Conservation (phyloP, 2,329 filamentous ascomycete species). For the Aspergillus persii region DNA sequence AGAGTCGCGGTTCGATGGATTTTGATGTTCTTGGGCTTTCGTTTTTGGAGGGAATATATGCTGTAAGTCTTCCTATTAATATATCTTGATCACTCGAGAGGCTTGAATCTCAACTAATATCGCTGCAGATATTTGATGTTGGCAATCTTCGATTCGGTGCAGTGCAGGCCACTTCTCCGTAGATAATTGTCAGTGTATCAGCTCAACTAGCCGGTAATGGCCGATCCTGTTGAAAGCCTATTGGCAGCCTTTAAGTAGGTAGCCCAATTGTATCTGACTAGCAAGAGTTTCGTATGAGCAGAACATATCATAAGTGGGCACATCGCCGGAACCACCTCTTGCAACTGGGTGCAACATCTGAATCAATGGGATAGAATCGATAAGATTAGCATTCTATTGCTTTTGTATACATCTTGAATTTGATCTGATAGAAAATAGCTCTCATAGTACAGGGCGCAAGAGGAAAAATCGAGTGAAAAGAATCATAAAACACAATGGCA, state of each 20-base stretch:
- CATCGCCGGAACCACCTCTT: too few species aligned
- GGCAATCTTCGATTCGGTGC: constrained; percentile 60
- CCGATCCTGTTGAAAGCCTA: too few species aligned
- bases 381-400: neutral
- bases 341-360: too few species aligned
- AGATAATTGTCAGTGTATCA: neutral
- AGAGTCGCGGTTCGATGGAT: constrained; percentile 57
- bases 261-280: too few species aligned
- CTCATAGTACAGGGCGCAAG: constrained; percentile 8
- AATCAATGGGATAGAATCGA: neutral
- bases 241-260: too few species aligned
- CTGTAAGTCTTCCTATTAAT: constrained; percentile 43
- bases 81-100: too few species aligned
- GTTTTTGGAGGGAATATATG: constrained; percentile 65
- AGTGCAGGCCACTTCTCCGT: constrained; percentile 42
- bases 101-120: neutral
- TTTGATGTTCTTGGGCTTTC: constrained; percentile 66
- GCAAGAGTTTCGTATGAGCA: too few species aligned
- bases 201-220: neutral
- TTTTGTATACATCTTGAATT: neutral
- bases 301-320: too few species aligned
- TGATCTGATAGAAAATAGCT: neutral
- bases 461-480: constrained; percentile 4
- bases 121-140: constrained; percentile 58
- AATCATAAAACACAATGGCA: constrained; percentile 11